Base-by-base conservation (phyloP, 225 moss, liverwort and hornwort species). In the Sphagnum tenellum region DNA sequence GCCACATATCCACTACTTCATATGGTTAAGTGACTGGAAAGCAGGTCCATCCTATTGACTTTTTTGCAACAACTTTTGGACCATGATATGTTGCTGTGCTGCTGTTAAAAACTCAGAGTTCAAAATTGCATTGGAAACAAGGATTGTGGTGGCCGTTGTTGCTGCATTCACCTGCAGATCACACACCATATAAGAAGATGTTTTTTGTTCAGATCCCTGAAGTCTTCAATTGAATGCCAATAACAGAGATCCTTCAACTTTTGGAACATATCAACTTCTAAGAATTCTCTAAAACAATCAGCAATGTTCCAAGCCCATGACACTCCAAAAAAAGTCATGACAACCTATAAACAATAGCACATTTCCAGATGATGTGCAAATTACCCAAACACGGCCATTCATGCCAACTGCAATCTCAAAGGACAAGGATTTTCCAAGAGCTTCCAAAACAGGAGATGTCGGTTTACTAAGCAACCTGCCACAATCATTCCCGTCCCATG, bases 301-400 rank as follows among this genome's bases (percentile, higher is more conserved):
- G 9, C 45, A 8, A 44, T 47, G 7, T 8, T 10, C 46, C 44
- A 48, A 47, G 45, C 44, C 52, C 9, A 52, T 52, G 52, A 9
- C 52, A 52, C 6, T 6, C 52, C 52, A 52, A 52, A 6, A 52
- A 5, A 0, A 6, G 52, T 52, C 49, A 60, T 1, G 46, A 66
- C 14, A 5, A 4, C 45, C 11, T 50, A 44, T 63, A 5, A 11
- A 12, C 46, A 47, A 47, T 56, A 12, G 52, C 7, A 57, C 5
- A 47, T 4, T 49, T 74, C 14, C 45, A 45, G 45, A 61, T 50
- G 2, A 71, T 57, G 4, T 49, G 5, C 7, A 46, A 55, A n/a
- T 65, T 86, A 96, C 92, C 96, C 96, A 98, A 68, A 93, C 81
- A 50, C 92, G 86, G 53, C 96, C 96, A 61, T 98, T 98, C 67